Base-by-base conservation (phyloP, 108 stramenopile species). In the Nitzschia palea region DNA sequence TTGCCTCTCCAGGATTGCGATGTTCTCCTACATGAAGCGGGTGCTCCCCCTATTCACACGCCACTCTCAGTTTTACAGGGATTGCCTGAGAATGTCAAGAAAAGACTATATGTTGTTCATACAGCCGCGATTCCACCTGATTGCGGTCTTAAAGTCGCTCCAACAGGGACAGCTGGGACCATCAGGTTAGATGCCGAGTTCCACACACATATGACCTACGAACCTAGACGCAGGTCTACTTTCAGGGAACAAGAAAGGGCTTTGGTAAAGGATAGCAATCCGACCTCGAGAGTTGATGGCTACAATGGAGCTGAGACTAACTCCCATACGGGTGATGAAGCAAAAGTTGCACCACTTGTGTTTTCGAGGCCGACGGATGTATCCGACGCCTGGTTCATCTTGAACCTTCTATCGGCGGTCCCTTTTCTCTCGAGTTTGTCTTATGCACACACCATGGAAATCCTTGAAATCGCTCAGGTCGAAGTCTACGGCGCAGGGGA, bases 1-100 rank as follows among this genome's bases (percentile, higher is more conserved):
- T 74, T 95, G 43, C 90, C 94, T 1, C 52, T 90, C 3, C 92
- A 91, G 63, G 68, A 90, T 35, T 82, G 82, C 25, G 91, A 95
- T 65, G 37, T 90, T 26, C 78, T 95, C n/a, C 74, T 91, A 4
- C 94, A 95, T 62, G 94, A 95, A 64, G 83, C 89, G 3, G 94
- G 94, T 0, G 88, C 88, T 4, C 90, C 94, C 9, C 94, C 94
- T 1, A 91, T 95, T 37, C 94, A 95, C 70, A 95, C 94, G 9
- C 91, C 94, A 5, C 67, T 95, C 9, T 70, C 69, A 17, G 91
- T 91, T 12, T 71, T 95, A 0, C 10, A 80, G 44, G 73, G 69
- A 28, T 80, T 90, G 12, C 90, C 91, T 3, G 54, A 68, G 25
- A 63, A 80, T 4, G 85, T 95, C 0, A 88, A 81, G 59, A 67